These are phyloP conservation scores for Coemansia sp. DNA, from an alignment of 192 early-diverging fungal genomes.

Conservation along the genomic window DNA sequence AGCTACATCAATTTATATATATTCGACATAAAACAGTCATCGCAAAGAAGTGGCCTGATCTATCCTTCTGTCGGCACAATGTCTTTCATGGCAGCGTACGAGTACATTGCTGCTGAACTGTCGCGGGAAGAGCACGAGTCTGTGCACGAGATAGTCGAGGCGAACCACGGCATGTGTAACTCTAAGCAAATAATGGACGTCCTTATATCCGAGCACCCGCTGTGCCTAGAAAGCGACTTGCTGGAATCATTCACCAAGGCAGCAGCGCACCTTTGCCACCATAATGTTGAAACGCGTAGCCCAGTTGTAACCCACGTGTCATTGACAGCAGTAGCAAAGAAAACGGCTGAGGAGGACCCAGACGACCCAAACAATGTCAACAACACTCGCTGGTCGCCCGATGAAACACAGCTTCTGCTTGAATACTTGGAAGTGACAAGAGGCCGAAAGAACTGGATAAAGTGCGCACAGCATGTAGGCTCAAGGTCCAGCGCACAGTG, in stretches of 20 bases:
- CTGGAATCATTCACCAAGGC: background rate
- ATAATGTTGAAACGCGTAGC: too few species aligned
- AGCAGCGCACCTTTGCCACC: background rate
- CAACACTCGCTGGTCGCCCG: constrained; percentile 19
- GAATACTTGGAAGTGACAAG: constrained; percentile 8
- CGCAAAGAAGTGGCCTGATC: too few species aligned
- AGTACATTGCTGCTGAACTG: constrained; percentile 23
- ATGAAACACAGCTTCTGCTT: constrained; percentile 2
- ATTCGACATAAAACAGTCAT: too few species aligned
- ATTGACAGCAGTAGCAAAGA: background rate
- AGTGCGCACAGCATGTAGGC: constrained; percentile 3
- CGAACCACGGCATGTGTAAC: background rate
- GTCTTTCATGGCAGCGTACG: background rate
- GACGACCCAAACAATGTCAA: constrained; percentile 4
- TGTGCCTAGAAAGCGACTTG: constrained; percentile 14
- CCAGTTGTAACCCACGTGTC: too few species aligned
- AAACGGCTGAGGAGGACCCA: background rate
- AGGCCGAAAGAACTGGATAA: constrained; percentile 8
- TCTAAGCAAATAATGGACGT: background rate
- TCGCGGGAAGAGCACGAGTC: constrained; percentile 16
- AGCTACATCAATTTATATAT: too few species aligned
- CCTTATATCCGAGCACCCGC: constrained; percentile 2
- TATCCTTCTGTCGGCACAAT: background rate
- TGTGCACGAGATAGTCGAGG: constrained; percentile 10
- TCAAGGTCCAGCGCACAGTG: constrained; percentile 25